These are phyloP conservation scores for Annulohypoxylon nitens DNA, from an alignment of 495 filamentous ascomycete genomes.

Conservation along the genomic window DNA sequence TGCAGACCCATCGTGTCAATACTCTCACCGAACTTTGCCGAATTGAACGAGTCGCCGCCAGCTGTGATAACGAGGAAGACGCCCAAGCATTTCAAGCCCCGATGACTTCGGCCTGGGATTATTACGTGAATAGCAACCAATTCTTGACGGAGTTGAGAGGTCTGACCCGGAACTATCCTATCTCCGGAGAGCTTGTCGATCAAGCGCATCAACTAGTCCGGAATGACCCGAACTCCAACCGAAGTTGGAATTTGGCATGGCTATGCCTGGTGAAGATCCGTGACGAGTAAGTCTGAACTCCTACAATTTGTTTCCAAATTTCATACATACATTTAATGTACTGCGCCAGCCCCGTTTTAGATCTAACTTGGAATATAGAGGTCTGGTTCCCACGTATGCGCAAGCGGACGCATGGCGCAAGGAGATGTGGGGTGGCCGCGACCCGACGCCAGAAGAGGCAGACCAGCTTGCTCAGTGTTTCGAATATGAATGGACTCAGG, in stretches of 20 bases:
- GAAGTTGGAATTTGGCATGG: constrained; percentile 86
- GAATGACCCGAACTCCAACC: constrained; percentile 72
- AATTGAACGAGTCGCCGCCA: constrained; percentile 74
- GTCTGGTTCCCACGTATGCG: constrained; percentile 72
- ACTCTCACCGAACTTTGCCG: constrained; percentile 80
- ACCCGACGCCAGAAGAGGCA: constrained; percentile 67
- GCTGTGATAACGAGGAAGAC: constrained; percentile 67
- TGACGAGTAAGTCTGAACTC: constrained; percentile 67
- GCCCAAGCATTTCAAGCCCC: constrained; percentile 66
- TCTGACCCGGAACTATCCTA: constrained; percentile 77
- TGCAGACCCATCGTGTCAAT: constrained; percentile 75
- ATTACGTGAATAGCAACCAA: constrained; percentile 81
- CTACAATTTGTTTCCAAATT: neutral
- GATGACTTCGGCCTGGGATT: constrained; percentile 78
- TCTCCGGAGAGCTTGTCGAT: constrained; percentile 75
- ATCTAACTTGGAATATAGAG: constrained; percentile 53
- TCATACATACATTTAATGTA: neutral
- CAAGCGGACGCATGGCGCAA: constrained; percentile 70
- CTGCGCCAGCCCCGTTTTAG: neutral
- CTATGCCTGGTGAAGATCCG: constrained; percentile 76
- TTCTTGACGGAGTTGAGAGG: constrained; percentile 78
- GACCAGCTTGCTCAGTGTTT: constrained; percentile 73
- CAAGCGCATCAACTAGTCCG: constrained; percentile 76
- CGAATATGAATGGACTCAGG: constrained; percentile 75
- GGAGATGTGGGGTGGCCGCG: constrained; percentile 78